phyloP scores from a whole-genome alignment of 2,329 filamentous ascomycete species.

The Falciphora oryzae region DNA sequence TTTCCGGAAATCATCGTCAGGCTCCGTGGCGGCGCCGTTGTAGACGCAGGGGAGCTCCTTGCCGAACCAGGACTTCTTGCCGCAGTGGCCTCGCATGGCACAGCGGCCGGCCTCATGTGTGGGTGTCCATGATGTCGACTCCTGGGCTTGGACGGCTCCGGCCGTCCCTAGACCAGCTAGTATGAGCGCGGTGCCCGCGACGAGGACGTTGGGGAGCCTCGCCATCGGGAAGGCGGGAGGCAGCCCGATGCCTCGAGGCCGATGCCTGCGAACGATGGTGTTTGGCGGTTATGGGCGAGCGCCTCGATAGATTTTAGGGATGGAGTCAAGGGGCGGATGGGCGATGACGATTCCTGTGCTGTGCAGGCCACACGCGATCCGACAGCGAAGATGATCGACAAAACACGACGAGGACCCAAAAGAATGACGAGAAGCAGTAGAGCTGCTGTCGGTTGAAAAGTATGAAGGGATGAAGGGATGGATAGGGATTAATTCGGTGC shows the following conservation, averaged over 20 bases:
- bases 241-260: background rate
- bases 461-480: background rate
- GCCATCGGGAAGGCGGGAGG: slow-evolving; percentile 26
- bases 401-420: background rate
- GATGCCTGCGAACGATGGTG: background rate
- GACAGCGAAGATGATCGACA: background rate
- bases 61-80: slow-evolving; percentile 84
- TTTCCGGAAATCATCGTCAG: slow-evolving; percentile 63
- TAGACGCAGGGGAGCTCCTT: slow-evolving; percentile 88
- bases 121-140: slow-evolving; percentile 35
- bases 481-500: background rate
- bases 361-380: background rate
- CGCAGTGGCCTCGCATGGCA: slow-evolving; percentile 86
- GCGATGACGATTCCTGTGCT: background rate
- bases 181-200: slow-evolving; percentile 26
- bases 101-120: slow-evolving; percentile 85
- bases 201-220: slow-evolving; percentile 28
- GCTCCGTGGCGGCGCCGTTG: slow-evolving; percentile 74
- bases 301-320: background rate
- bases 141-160: slow-evolving; percentile 11
- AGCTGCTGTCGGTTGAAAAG: background rate
- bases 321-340: background rate
- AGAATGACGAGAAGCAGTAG: background rate
- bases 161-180: slow-evolving; percentile 24
- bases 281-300: background rate